Conservation (phyloP, 2,329 filamentous ascomycete species). For the Aureobasidium zeae region DNA sequence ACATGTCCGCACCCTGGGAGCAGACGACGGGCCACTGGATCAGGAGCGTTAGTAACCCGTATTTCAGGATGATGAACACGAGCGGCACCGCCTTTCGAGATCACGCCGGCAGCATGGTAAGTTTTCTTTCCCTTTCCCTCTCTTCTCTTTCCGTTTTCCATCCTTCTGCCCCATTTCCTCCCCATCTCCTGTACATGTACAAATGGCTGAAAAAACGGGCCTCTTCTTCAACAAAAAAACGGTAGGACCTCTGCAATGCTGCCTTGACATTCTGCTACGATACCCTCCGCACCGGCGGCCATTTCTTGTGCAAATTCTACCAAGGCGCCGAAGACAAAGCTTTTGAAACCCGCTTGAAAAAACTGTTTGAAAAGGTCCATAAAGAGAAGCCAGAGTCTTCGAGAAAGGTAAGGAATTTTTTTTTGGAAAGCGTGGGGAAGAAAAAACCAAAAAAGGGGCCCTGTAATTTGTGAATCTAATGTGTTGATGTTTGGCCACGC, state of each 20-base stretch:
- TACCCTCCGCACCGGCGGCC: constrained; percentile 69
- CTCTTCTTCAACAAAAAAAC: background rate
- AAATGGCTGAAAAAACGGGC: constrained; percentile 7
- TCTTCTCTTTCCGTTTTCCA: background rate
- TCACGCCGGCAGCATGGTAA: constrained; percentile 89
- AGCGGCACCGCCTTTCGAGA: constrained; percentile 80
- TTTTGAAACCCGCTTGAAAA: constrained; percentile 64
- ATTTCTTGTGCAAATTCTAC: constrained; percentile 98
- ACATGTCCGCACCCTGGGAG: constrained; percentile 97
- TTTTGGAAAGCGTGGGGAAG: background rate
- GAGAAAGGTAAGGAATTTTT: constrained; percentile 53
- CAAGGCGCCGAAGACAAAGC: constrained; percentile 78
- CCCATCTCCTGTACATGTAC: background rate
- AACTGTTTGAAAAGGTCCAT: constrained; percentile 69
- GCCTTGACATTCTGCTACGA: constrained; percentile 80
- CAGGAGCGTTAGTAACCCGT: constrained; percentile 89
- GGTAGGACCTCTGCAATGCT: constrained; percentile 77
- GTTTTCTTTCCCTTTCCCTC: constrained; percentile 25
- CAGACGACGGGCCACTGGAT: constrained; percentile 69
- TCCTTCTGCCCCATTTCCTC: background rate
- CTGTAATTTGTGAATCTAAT: background rate
- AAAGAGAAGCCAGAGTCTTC: constrained; percentile 90
- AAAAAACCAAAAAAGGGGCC: constrained; percentile 12
- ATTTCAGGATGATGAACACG: constrained; percentile 98
- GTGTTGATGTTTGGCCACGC: background rate